These are phyloP conservation scores for Clarkia xantiana DNA, from an alignment of 345 rosid genomes.

Conservation along the genomic window DNA sequence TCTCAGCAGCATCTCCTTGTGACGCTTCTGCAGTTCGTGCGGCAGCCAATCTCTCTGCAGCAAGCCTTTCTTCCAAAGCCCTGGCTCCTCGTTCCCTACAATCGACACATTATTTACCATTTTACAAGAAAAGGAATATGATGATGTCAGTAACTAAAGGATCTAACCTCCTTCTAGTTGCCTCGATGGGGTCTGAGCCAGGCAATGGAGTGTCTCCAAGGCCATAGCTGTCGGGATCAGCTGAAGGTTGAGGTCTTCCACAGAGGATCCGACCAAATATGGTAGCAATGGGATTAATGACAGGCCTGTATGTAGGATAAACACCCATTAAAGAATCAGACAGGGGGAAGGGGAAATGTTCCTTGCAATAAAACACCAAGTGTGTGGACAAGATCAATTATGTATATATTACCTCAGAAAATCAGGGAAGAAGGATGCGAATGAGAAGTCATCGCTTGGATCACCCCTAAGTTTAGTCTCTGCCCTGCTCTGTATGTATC, in stretches of 20 bases:
- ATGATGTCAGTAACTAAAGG: not conserved
- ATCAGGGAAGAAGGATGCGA: constrained; percentile 91
- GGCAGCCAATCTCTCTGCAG: constrained; percentile 56
- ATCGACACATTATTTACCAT: not conserved
- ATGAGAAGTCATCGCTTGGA: constrained; percentile 86
- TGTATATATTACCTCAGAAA: constrained; percentile 39
- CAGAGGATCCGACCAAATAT: constrained; percentile 76
- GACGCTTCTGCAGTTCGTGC: constrained; percentile 36
- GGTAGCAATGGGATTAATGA: constrained; percentile 68
- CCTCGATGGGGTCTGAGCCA: constrained; percentile 88
- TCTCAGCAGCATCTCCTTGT: constrained; percentile 39
- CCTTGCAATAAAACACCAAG: not conserved
- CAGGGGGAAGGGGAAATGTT: not conserved
- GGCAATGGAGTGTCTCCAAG: constrained; percentile 61
- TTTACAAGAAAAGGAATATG: not conserved
- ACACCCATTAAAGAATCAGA: not conserved
- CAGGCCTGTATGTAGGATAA: constrained; percentile 33
- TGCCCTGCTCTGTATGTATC: constrained; percentile 75
- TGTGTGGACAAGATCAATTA: not conserved
- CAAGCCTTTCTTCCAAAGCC: constrained; percentile 90
- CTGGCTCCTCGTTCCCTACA: constrained; percentile 97
- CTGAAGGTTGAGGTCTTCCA: constrained; percentile 44
- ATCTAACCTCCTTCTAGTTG: constrained; percentile 88
- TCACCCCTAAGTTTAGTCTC: constrained; percentile 87
- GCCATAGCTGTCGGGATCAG: constrained; percentile 35